A percentile compares a stretch with the other conserved stretches of the same genome.
These are phyloP conservation scores for Podila clonocystis DNA, from an alignment of 192 early-diverging fungal genomes.

Conservation along the genomic window DNA sequence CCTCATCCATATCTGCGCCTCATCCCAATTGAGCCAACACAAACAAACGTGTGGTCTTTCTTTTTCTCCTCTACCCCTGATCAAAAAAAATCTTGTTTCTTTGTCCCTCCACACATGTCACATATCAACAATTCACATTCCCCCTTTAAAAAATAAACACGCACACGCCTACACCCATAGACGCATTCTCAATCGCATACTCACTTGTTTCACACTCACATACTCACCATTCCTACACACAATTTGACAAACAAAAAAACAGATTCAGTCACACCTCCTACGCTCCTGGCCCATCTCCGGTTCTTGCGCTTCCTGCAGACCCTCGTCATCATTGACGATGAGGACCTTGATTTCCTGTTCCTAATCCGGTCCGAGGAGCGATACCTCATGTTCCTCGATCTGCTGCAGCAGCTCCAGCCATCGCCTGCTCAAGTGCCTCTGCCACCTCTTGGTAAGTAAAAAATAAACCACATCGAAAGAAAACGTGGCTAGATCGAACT, in stretches of 20 bases:
- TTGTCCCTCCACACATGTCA: too few species aligned
- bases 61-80: too few species aligned
- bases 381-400: constrained; percentile 61
- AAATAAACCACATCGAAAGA: background rate
- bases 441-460: constrained; percentile 56
- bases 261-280: constrained; percentile 46
- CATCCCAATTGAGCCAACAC: too few species aligned
- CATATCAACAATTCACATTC: too few species aligned
- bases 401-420: constrained; percentile 52
- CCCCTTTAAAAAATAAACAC: too few species aligned
- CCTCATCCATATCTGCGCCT: background rate
- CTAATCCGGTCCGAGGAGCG: constrained; percentile 64
- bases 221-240: background rate
- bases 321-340: constrained; percentile 41
- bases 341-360: constrained; percentile 56
- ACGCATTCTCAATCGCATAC: too few species aligned
- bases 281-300: constrained; percentile 40
- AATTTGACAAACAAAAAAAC: background rate
- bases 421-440: constrained; percentile 42
- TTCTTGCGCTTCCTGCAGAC: constrained; percentile 38
- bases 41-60: too few species aligned
- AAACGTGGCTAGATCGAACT: constrained; percentile 4
- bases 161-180: too few species aligned
- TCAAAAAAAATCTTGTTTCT: too few species aligned
- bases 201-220: too few species aligned